Evolutionary conservation across 208 protist species (phyloP).

Genomic region (Blechomonas ayalai): DNA sequence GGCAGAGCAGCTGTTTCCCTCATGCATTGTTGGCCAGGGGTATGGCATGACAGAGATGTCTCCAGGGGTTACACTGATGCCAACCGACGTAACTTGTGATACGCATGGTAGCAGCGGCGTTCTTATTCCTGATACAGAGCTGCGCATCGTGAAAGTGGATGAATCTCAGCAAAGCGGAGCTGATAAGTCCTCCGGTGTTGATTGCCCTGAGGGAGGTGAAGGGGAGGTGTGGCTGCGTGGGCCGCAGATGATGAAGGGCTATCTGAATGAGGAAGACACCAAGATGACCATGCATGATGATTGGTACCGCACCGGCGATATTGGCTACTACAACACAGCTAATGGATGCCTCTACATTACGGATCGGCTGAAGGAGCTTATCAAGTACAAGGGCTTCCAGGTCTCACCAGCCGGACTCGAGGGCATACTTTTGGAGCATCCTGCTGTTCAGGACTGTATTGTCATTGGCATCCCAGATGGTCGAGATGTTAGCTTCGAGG

Average conservation of each 20-base stretch:
- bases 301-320: conserved; percentile 75
- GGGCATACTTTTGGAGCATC: conserved; percentile 45
- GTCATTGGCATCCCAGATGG: conserved; percentile 58
- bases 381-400: conserved; percentile 90
- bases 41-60: conserved; percentile 82
- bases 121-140: conserved; percentile 21
- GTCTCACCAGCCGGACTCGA: conserved; percentile 80
- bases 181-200: conserved; percentile 19
- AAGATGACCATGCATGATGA: conserved; percentile 32
- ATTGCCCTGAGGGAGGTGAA: conserved; percentile 10
- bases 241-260: conserved; percentile 75
- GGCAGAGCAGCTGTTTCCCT: conserved; percentile 11
- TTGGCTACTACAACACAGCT: conserved; percentile 36
- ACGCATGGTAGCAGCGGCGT: conserved; percentile 5
- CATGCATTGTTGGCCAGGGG: conserved; percentile 29
- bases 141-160: conserved; percentile 30
- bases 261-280: conserved; percentile 51
- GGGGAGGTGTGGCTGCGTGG: conserved; percentile 70
- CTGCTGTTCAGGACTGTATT: conserved; percentile 48
- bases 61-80: conserved; percentile 21
- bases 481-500: conserved; percentile 38
- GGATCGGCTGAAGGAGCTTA: conserved; percentile 85
- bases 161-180: conserved; percentile 26
- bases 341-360: conserved; percentile 32
- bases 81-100: background rate